Base-by-base conservation (phyloP, 305 asterid genomes). In the Fraxinus latifolia region DNA sequence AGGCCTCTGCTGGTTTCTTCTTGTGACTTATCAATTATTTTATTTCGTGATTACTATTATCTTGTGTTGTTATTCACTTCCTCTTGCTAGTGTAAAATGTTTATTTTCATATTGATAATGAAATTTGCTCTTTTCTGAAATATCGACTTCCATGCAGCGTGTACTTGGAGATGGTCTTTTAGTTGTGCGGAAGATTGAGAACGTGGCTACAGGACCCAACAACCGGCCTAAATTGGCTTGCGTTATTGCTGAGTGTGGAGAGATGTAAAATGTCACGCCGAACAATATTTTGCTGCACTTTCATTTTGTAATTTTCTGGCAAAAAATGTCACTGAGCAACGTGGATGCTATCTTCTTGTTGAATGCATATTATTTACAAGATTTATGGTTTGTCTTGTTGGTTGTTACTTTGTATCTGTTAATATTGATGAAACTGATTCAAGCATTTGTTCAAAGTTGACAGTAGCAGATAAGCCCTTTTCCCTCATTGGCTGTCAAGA, bases 161-260 rank as follows among this genome's bases (percentile, higher is more conserved):
- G 98, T 95, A 79, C 81, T 95, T 55, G 98, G 99, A 82, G 99
- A 95, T 60, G 98, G 99, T 44, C 94, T 95, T 60, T 81, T 95
- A 90, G 91, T 89, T 23, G 86, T 86, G 33, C 91, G 99, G 88
- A 95, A 95, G 92, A 95, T 95, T 19, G 99, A 95, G 91, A 95
- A 95, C 78, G 98, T 95, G 81, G 97, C 98, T 15, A 83, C 91
- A 4, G 99, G 99, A 85, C 91, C 98, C 36, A 93, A 95, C 87
- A 91, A 87, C 82, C 91, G 92, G 42, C 99, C 99, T 65, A 93
- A 94, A 44, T 44, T 44, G 55, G 5, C 55, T 44, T 12, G 55
- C 3, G n/a, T 44, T 14, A 91, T 44, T 44, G 55, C 55, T 44
- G 17, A 44, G 3, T 44, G 55, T 44, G 55, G 55, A 44, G 55